Evolutionary conservation across 768 basidiomycete genomes (phyloP).

Genomic region (Tulasnella sp.): DNA sequence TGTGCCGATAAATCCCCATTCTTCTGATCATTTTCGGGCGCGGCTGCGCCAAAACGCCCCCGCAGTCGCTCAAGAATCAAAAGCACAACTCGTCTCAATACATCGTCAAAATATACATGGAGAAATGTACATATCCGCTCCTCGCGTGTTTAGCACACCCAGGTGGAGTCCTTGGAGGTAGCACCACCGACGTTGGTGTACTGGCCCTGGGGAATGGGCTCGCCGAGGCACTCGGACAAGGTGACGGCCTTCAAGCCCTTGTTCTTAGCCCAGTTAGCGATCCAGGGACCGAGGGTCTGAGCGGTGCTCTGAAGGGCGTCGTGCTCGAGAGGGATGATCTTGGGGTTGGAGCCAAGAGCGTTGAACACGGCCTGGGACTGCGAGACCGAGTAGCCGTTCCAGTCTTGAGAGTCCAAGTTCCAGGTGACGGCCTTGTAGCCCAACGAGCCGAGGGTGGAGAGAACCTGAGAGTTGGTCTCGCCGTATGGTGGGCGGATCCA

Average conservation of each 20-base stretch:
- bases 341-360: not conserved
- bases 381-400: not conserved
- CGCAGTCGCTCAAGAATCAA: not conserved
- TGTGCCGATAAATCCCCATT: not conserved
- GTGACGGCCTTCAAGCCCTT: not conserved
- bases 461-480: not conserved
- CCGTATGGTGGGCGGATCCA: conserved; percentile 6
- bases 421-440: conserved; percentile 12
- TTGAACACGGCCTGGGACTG: conserved; percentile 1
- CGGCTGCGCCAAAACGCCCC: not conserved
- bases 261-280: not conserved
- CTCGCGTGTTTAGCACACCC: not conserved
- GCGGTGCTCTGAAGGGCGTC: conserved; percentile 5
- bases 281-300: not conserved
- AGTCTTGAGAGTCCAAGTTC: conserved; percentile 4
- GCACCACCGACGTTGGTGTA: conserved; percentile 14
- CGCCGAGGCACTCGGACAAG: conserved; percentile 10
- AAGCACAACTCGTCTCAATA: not conserved
- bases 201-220: not conserved
- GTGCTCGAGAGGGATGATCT: conserved; percentile 1
- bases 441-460: not conserved
- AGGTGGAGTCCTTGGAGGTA: conserved; percentile 6
- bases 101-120: not conserved
- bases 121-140: not conserved
- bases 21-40: too few relatives aligned